Conservation (phyloP, 345 rosid species). For the Eucalyptus grandis region DNA sequence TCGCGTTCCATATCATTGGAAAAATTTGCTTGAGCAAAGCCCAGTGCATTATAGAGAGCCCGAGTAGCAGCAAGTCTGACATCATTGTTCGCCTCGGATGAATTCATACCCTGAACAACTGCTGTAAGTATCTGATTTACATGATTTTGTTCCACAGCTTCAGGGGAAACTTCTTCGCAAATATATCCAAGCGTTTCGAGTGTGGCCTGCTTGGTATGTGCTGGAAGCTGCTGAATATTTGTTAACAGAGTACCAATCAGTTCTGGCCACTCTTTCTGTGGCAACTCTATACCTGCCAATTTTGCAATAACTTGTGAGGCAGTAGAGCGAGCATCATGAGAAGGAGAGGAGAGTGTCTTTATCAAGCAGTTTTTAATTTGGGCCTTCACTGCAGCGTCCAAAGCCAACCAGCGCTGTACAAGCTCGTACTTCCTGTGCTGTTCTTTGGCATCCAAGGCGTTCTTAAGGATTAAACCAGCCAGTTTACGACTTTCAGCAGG, state of each 20-base stretch:
- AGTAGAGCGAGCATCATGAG: slow-evolving; percentile 27
- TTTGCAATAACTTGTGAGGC: slow-evolving; percentile 34
- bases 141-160: slow-evolving; percentile 25
- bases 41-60: slow-evolving; percentile 26
- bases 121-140: slow-evolving; percentile 38
- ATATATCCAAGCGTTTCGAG: slow-evolving; percentile 34
- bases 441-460: slow-evolving; percentile 42
- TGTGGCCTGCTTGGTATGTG: slow-evolving; percentile 35
- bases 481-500: slow-evolving; percentile 37
- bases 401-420: slow-evolving; percentile 28
- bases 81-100: slow-evolving; percentile 26
- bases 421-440: slow-evolving; percentile 31
- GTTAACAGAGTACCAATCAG: slow-evolving; percentile 23
- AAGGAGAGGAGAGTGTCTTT: slow-evolving; percentile 26
- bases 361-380: slow-evolving; percentile 24
- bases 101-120: slow-evolving; percentile 33
- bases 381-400: slow-evolving; percentile 18
- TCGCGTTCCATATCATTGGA: slow-evolving; percentile 33
- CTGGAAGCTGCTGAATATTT: slow-evolving; percentile 24
- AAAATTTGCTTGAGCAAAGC: slow-evolving; percentile 39
- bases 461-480: slow-evolving; percentile 32
- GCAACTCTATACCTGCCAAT: slow-evolving; percentile 33
- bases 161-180: slow-evolving; percentile 35
- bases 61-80: slow-evolving; percentile 33
- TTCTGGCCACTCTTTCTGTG: slow-evolving; percentile 38